These are phyloP conservation scores for Crinitomyces ghanaensis DNA, from an alignment of 805 yeast species.

Conservation along the genomic window DNA sequence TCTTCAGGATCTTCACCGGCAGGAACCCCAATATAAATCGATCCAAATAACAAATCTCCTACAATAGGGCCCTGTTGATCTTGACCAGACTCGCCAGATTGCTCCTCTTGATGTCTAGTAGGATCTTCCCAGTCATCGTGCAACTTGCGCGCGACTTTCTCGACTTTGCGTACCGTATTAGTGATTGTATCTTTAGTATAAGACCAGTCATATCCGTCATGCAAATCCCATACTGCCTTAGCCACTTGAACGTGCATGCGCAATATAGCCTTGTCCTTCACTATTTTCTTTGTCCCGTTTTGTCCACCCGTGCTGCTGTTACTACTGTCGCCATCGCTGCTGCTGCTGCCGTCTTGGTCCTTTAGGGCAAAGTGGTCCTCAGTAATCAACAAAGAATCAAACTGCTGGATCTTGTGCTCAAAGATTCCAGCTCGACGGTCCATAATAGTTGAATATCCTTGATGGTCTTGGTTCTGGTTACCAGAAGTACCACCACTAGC, in stretches of 20 bases:
- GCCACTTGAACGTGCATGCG: too few species aligned
- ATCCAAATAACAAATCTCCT: conserved; percentile 62
- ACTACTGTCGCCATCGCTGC: background rate
- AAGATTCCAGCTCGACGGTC: conserved; percentile 10
- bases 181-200: conserved; percentile 57
- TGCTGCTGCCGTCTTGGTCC: conserved; percentile 10
- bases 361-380: conserved; percentile 20
- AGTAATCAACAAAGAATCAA: conserved; percentile 11
- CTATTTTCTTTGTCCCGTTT: conserved; percentile 1
- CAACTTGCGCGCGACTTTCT: conserved; percentile 34
- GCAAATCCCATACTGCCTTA: conserved; percentile 33
- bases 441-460: background rate
- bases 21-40: conserved; percentile 60
- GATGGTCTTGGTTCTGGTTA: conserved; percentile 1
- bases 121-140: conserved; percentile 12
- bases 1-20: conserved; percentile 33
- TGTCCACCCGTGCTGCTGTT: background rate
- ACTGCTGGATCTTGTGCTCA: conserved; percentile 14
- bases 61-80: conserved; percentile 28
- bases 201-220: conserved; percentile 92
- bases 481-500: too few species aligned
- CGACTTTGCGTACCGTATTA: conserved; percentile 54
- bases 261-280: background rate
- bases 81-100: conserved; percentile 9
- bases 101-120: too few species aligned